Evolutionary conservation across 305 asterid species (phyloP).

Genomic region (Caryopteris hybrid): DNA sequence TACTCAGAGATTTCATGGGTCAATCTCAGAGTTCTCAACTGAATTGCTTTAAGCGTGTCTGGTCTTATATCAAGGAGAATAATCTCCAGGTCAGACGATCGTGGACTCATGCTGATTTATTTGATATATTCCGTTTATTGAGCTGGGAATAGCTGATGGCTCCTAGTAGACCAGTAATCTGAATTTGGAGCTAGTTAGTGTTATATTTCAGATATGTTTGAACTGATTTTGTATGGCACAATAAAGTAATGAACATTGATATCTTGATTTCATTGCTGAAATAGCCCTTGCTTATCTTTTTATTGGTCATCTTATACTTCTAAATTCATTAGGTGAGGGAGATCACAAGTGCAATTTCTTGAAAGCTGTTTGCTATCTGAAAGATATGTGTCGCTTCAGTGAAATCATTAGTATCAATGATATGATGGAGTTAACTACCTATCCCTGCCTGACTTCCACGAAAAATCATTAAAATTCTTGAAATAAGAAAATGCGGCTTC

Average conservation of each 20-base stretch:
- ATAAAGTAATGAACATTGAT: neutral
- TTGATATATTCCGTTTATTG: neutral
- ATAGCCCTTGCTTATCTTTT: neutral
- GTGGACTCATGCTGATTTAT: neutral
- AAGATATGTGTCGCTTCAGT: neutral
- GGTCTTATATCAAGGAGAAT: constrained; percentile 84
- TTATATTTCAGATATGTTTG: neutral
- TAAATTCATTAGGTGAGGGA: neutral
- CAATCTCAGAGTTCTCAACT: constrained; percentile 87
- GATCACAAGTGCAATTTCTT: neutral
- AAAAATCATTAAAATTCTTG: neutral
- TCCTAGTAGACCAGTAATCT: neutral
- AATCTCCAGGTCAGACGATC: constrained; percentile 64
- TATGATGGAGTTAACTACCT: neutral
- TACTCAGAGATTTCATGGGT: constrained; percentile 83
- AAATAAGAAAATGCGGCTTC: neutral
- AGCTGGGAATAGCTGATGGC: neutral
- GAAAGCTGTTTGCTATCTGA: neutral
- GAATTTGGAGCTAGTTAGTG: neutral
- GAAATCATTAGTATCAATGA: neutral
- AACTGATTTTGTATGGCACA: neutral
- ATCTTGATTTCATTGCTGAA: neutral
- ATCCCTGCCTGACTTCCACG: neutral
- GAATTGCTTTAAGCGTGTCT: constrained; percentile 68
- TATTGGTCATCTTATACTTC: neutral